Conservation (phyloP, 148 eudicot genomes). For the Amaranthus palmeri region DNA sequence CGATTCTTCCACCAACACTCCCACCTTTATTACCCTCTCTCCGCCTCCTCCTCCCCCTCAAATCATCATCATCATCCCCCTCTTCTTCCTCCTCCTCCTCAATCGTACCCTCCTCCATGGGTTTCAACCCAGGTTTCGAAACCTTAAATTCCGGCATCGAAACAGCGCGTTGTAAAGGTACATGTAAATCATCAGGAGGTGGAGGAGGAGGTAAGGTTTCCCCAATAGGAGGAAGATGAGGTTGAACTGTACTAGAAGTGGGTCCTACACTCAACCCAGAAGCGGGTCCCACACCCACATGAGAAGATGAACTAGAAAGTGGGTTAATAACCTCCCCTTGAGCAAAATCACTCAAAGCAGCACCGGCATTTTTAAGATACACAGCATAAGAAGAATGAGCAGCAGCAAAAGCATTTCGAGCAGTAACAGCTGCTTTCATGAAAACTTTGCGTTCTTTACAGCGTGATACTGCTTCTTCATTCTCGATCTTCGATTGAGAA, state of each 20-base stretch:
- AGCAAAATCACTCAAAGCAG: slow-evolving; percentile 71
- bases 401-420: slow-evolving; percentile 81
- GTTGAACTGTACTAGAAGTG: background rate
- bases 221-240: slow-evolving; percentile 6
- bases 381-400: slow-evolving; percentile 57
- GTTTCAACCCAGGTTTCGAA: slow-evolving; percentile 23
- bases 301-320: slow-evolving; percentile 23
- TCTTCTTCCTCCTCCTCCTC: slow-evolving; percentile 46
- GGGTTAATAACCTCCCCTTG: slow-evolving; percentile 45
- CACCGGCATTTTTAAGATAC: slow-evolving; percentile 74
- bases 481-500: slow-evolving; percentile 88
- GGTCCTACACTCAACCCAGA: background rate
- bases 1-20: slow-evolving; percentile 27
- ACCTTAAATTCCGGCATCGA: slow-evolving; percentile 62
- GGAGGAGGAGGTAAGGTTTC: slow-evolving; percentile 32
- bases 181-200: slow-evolving; percentile 25
- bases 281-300: background rate
- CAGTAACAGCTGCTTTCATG: slow-evolving; percentile 57
- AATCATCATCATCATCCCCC: background rate
- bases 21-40: slow-evolving; percentile 13
- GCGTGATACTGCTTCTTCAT: slow-evolving; percentile 69
- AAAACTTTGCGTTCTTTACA: slow-evolving; percentile 63
- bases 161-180: slow-evolving; percentile 55
- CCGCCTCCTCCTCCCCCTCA: slow-evolving; percentile 35
- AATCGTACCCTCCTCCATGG: slow-evolving; percentile 36